Percentiles rank a stretch among this genome's conserved stretches.
These are phyloP conservation scores for Corymbia citriodora DNA, from an alignment of 441 rosid species.

Conservation along the genomic window DNA sequence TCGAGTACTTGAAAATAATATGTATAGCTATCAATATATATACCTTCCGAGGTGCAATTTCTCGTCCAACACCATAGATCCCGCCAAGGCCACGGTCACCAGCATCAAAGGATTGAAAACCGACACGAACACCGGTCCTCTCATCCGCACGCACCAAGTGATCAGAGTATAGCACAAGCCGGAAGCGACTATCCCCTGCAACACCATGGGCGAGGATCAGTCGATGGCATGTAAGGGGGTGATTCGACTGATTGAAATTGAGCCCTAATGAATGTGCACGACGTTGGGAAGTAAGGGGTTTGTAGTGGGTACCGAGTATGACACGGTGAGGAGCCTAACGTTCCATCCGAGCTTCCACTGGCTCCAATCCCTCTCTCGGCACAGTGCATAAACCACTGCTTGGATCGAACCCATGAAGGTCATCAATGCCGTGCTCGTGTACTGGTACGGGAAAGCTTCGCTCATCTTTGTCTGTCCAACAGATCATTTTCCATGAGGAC, in stretches of 20 bases:
- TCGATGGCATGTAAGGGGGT: rapidly evolving
- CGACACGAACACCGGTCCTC: conserved; percentile 2
- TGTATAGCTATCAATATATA: neutral
- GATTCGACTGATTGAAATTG: neutral
- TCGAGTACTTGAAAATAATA: neutral
- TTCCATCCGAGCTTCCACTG: neutral
- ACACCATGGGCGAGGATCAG: neutral
- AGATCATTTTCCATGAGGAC: no score
- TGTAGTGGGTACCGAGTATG: neutral
- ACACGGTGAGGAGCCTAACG: neutral
- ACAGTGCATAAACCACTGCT: neutral
- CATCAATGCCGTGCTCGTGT: neutral
- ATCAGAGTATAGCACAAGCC: neutral
- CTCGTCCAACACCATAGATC: neutral
- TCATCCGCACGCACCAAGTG: neutral
- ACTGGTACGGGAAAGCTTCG: conserved; percentile 23
- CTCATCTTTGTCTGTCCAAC: conserved; percentile 29
- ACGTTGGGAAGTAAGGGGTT: neutral
- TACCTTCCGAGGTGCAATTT: neutral
- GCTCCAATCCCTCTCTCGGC: neutral
- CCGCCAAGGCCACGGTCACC: neutral
- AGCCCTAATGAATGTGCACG: neutral
- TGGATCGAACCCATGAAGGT: neutral
- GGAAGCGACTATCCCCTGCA: neutral
- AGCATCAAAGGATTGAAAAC: neutral